A percentile compares a stretch with the other conserved stretches of the same genome.
These are phyloP conservation scores for Candida koratica DNA, from an alignment of 805 yeast species.

Conservation along the genomic window DNA sequence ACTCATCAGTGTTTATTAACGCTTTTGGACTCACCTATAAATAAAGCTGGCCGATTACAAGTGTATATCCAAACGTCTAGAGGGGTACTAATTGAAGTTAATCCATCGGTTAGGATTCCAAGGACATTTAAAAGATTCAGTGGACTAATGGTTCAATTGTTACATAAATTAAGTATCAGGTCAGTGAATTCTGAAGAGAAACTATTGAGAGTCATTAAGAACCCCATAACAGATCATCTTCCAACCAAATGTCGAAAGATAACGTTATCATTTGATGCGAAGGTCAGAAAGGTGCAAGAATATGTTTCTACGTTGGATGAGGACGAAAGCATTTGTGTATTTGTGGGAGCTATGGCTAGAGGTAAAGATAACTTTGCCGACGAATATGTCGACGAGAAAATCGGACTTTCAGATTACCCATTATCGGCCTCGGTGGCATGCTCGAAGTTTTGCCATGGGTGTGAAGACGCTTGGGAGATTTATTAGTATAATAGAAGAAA, in stretches of 20 bases:
- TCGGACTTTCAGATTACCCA: slow-evolving; percentile 93
- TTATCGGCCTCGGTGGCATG: slow-evolving; percentile 97
- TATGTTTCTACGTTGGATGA: slow-evolving; percentile 74
- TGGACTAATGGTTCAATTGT: slow-evolving; percentile 94
- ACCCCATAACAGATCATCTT: slow-evolving; percentile 94
- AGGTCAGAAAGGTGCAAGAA: slow-evolving; percentile 82
- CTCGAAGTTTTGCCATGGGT: slow-evolving; percentile 96
- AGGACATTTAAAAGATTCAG: slow-evolving; percentile 97
- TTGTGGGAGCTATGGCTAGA: slow-evolving; percentile 99
- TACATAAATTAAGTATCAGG: slow-evolving; percentile 88
- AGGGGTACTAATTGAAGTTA: slow-evolving; percentile 92
- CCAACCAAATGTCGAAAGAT: slow-evolving; percentile 94
- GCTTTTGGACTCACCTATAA: slow-evolving; percentile 92
- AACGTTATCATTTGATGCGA: slow-evolving; percentile 89
- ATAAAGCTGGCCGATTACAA: slow-evolving; percentile 94
- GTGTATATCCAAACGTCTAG: slow-evolving; percentile 95
- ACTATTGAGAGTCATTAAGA: slow-evolving; percentile 87
- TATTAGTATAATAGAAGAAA: no score
- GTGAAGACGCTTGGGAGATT: slow-evolving; percentile 97
- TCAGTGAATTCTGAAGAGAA: slow-evolving; percentile 95
- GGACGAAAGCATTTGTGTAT: slow-evolving; percentile 94
- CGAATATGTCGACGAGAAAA: slow-evolving; percentile 92
- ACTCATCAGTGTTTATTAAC: slow-evolving; percentile 97
- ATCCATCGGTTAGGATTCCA: slow-evolving; percentile 95
- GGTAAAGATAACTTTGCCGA: slow-evolving; percentile 98